Evolutionary conservation across 2,329 filamentous ascomycete species (phyloP).

Genomic region (Dendrostoma leiphaemia): DNA sequence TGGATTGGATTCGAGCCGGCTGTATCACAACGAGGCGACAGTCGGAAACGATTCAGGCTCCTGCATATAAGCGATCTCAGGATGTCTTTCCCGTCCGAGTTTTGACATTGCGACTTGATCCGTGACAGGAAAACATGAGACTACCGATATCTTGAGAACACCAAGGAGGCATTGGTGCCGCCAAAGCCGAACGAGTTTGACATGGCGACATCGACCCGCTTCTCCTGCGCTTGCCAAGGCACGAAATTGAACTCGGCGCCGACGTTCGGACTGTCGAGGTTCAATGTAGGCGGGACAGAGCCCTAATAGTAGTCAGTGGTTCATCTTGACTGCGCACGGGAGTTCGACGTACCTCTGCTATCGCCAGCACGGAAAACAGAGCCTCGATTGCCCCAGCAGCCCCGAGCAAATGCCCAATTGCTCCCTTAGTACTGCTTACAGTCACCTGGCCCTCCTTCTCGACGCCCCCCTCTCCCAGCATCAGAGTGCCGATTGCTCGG

Average conservation of each 20-base stretch:
- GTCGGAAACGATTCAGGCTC: too few species aligned
- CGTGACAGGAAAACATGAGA: not conserved
- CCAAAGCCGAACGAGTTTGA: slow-evolving; percentile 99
- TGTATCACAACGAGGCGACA: too few species aligned
- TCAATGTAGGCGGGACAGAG: slow-evolving; percentile 80
- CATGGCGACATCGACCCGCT: slow-evolving; percentile 69
- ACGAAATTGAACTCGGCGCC: slow-evolving; percentile 85
- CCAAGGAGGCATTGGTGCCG: slow-evolving; percentile 88
- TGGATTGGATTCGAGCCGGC: too few species aligned
- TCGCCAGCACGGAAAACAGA: slow-evolving; percentile 76
- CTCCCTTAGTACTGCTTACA: slow-evolving; percentile 91
- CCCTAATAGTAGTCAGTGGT: slow-evolving; percentile 49
- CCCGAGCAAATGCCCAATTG: slow-evolving; percentile 86
- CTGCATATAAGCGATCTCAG: too few species aligned
- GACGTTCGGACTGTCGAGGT: slow-evolving; percentile 66
- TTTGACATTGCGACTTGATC: too few species aligned
- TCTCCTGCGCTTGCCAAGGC: slow-evolving; percentile 67
- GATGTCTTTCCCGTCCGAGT: not conserved
- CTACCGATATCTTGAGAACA: slow-evolving; percentile 52
- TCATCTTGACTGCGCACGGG: not conserved
- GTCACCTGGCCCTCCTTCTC: slow-evolving; percentile 63
- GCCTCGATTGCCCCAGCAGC: slow-evolving; percentile 90
- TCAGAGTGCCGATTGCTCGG: slow-evolving; percentile 71
- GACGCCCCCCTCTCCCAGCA: slow-evolving; percentile 71
- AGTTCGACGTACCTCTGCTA: slow-evolving; percentile 64